These are phyloP conservation scores for Cornus suecica DNA, from an alignment of 148 eudicot species.

Conservation along the genomic window DNA sequence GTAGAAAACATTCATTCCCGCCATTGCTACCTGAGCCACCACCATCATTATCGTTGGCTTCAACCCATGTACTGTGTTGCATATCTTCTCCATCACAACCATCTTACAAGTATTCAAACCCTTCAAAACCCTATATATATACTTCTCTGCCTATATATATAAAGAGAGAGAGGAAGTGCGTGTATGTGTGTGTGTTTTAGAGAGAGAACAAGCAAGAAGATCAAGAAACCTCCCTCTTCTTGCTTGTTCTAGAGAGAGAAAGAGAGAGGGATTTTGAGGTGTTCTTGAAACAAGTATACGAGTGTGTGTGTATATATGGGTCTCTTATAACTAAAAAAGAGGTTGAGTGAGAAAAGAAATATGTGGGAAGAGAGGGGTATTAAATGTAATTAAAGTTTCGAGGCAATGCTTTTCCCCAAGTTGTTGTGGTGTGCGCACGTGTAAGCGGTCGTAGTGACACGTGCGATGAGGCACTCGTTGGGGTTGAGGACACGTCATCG, in stretches of 20 bases:
- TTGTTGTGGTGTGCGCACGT: background rate
- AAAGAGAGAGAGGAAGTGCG: background rate
- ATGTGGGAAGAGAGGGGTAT: background rate
- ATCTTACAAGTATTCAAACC: background rate
- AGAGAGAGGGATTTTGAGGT: background rate
- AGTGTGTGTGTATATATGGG: background rate
- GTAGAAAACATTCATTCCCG: slow-evolving; percentile 32
- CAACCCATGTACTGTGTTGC: slow-evolving; percentile 14
- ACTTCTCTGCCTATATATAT: background rate
- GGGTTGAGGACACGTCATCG: background rate
- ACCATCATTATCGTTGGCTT: slow-evolving; percentile 43
- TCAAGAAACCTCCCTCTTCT: background rate
- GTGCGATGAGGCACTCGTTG: background rate
- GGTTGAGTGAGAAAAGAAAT: background rate
- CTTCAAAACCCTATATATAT: background rate
- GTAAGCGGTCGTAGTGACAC: background rate
- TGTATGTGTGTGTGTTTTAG: background rate
- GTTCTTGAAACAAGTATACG: background rate
- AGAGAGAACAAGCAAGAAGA: slow-evolving; percentile 10
- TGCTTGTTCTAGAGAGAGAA: background rate
- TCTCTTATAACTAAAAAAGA: background rate
- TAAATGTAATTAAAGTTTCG: background rate
- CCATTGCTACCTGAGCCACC: slow-evolving; percentile 22
- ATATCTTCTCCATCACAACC: slow-evolving; percentile 12
- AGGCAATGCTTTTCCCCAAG: slow-evolving; percentile 14